Conservation (phyloP, 163 green algal genomes). For the Volvox carteri region DNA sequence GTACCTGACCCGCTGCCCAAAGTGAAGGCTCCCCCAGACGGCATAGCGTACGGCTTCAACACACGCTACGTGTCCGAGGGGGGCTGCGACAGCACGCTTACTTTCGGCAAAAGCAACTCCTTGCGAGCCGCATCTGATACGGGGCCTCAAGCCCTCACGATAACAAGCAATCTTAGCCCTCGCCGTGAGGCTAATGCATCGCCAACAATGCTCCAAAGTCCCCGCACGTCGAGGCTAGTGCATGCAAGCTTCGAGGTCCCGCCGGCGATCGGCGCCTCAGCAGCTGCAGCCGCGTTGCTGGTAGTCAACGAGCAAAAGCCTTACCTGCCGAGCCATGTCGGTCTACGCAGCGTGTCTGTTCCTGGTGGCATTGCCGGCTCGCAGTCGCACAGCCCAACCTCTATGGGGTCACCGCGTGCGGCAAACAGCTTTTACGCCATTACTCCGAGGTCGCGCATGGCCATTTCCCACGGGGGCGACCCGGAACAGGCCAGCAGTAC, state of each 20-base stretch:
- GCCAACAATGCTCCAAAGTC: neutral
- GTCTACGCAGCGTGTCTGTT: neutral
- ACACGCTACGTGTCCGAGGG: slow-evolving; percentile 29
- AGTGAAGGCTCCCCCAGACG: neutral
- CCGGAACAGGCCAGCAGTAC: neutral
- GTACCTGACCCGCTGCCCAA: slow-evolving; percentile 42
- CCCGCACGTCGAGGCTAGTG: slow-evolving; percentile 12
- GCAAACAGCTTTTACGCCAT: neutral
- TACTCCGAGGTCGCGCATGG: neutral
- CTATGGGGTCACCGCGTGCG: neutral
- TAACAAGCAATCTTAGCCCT: too few species aligned
- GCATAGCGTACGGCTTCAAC: slow-evolving; percentile 22
- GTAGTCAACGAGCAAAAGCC: neutral
- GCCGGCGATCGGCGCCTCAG: neutral
- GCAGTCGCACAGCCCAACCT: neutral
- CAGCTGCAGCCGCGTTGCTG: neutral
- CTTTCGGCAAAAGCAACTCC: neutral
- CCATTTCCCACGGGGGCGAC: neutral
- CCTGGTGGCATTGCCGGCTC: neutral
- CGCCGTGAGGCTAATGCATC: neutral
- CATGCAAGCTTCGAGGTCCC: neutral
- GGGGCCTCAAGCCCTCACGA: too few species aligned
- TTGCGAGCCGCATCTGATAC: too few species aligned
- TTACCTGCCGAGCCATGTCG: neutral
- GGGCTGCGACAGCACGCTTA: neutral